A percentile compares a stretch with the other conserved stretches of the same genome.
Conservation (phyloP, 2,329 filamentous ascomycete species). For the Botryosphaeria dothidea region DNA sequence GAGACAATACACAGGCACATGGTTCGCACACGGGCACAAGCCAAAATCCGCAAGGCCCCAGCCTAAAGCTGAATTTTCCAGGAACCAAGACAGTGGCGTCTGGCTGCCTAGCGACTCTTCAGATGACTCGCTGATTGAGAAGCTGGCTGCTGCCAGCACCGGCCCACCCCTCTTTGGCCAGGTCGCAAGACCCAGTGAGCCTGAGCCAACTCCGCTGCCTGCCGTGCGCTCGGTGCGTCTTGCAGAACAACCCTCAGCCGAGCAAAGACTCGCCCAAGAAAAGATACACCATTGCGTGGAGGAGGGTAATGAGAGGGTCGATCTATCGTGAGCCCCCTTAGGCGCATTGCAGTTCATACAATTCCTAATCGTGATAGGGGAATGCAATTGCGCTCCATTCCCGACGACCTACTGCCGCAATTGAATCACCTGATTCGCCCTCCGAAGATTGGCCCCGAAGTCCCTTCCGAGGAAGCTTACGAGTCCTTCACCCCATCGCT, state of each 20-base stretch:
- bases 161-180: constrained; percentile 17
- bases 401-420: constrained; percentile 58
- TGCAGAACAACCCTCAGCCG: neutral
- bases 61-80: constrained; percentile 54
- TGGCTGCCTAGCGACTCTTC: constrained; percentile 65
- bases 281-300: constrained; percentile 46
- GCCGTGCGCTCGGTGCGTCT: constrained; percentile 1
- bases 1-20: constrained; percentile 64
- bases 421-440: constrained; percentile 45
- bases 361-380: constrained; percentile 17
- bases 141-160: constrained; percentile 28
- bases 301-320: constrained; percentile 58
- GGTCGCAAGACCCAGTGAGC: constrained; percentile 7
- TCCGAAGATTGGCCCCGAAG: constrained; percentile 56
- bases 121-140: constrained; percentile 49
- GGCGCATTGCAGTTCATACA: neutral
- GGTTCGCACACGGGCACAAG: constrained; percentile 60
- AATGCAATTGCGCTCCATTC: constrained; percentile 44
- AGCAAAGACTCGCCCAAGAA: neutral
- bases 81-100: constrained; percentile 68
- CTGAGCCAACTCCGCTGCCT: neutral
- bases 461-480: constrained; percentile 60
- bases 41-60: constrained; percentile 28
- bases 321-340: constrained; percentile 58
- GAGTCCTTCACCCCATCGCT: constrained; percentile 60